These are phyloP conservation scores for Leucaena leucocephala DNA, from an alignment of 306 rosid species.

Conservation along the genomic window DNA sequence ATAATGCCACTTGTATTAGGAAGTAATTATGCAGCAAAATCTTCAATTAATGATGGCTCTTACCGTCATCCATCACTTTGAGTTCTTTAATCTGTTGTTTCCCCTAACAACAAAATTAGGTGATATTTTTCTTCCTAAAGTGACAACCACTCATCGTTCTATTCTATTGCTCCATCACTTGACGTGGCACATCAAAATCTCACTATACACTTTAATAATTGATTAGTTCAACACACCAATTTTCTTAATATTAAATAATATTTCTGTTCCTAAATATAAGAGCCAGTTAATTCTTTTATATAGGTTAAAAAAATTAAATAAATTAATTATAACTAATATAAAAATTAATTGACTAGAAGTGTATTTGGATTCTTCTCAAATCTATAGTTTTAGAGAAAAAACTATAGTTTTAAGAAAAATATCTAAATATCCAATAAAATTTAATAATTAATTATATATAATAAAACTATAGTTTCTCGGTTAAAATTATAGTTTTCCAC, in stretches of 20 bases:
- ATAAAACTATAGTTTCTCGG: too few relatives aligned
- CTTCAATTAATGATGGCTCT: not conserved
- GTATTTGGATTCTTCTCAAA: too few relatives aligned
- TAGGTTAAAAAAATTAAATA: too few relatives aligned
- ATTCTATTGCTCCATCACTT: not conserved
- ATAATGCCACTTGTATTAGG: not conserved
- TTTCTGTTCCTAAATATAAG: too few relatives aligned
- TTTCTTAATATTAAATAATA: not conserved
- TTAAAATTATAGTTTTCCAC: too few relatives aligned
- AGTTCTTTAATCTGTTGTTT: not conserved
- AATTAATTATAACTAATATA: too few relatives aligned
- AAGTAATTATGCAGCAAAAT: not conserved
- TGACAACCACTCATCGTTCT: not conserved
- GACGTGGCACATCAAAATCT: not conserved
- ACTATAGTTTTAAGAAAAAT: too few relatives aligned
- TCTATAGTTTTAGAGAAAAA: too few relatives aligned
- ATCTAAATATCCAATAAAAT: too few relatives aligned
- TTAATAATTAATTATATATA: too few relatives aligned
- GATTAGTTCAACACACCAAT: not conserved
- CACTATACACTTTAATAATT: not conserved
- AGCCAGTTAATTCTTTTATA: too few relatives aligned
- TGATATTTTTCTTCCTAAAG: not conserved
- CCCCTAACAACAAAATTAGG: slow-evolving; percentile 16
- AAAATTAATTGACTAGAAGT: too few relatives aligned
- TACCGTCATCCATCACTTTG: not conserved